Conservation (phyloP, 805 yeast genomes). For the Nakazawaea peltata region DNA sequence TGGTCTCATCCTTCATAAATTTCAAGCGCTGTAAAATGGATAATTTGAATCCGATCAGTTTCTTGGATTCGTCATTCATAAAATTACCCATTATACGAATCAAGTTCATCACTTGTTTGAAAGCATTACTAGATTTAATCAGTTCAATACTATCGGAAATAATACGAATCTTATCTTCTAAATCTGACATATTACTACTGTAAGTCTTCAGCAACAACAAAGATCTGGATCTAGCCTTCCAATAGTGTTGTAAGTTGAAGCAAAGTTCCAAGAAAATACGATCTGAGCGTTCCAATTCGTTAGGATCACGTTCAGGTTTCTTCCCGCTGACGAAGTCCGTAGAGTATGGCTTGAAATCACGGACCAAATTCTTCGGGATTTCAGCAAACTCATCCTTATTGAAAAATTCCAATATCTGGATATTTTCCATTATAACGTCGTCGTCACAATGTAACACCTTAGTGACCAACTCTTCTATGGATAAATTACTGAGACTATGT, state of each 20-base stretch:
- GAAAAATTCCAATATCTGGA: constrained; percentile 79
- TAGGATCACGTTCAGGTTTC: constrained; percentile 61
- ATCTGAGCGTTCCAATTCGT: constrained; percentile 80
- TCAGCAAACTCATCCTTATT: constrained; percentile 69
- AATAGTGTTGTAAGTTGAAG: constrained; percentile 77
- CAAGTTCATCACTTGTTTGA: constrained; percentile 70
- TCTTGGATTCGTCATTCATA: constrained; percentile 91
- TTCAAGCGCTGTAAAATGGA: constrained; percentile 85
- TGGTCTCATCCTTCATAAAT: constrained; percentile 83
- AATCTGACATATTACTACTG: constrained; percentile 71
- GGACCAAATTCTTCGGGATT: constrained; percentile 59
- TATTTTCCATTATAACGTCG: constrained; percentile 52
- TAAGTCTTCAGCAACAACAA: constrained; percentile 59
- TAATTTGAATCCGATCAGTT: constrained; percentile 87
- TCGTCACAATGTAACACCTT: constrained; percentile 70
- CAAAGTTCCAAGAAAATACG: constrained; percentile 75
- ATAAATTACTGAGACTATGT: constrained; percentile 58
- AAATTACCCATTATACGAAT: constrained; percentile 90
- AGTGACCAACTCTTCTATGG: constrained; percentile 60
- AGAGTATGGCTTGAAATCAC: constrained; percentile 75
- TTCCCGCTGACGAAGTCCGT: constrained; percentile 53
- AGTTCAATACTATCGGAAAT: constrained; percentile 70
- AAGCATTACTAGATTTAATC: constrained; percentile 55
- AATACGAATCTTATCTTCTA: constrained; percentile 55
- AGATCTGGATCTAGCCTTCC: constrained; percentile 90